Conservation (phyloP, 176 grass and related monocot species). For the Hsuehochloa calcarea region DNA sequence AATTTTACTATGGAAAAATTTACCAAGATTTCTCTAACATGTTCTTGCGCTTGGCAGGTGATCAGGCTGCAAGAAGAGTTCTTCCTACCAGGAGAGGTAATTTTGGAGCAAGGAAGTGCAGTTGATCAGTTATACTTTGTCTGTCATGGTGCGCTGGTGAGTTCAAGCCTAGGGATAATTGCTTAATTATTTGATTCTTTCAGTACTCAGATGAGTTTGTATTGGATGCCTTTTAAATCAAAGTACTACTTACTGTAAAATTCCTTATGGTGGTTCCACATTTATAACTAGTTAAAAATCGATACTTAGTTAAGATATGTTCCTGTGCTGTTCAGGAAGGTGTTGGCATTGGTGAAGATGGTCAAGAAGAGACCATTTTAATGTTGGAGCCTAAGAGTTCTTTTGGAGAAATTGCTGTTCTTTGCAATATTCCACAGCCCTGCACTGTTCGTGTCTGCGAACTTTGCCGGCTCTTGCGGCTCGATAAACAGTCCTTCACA, state of each 20-base stretch:
- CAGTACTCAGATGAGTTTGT: background rate
- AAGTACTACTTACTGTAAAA: background rate
- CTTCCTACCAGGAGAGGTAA: slow-evolving; percentile 87
- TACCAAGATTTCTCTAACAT: background rate
- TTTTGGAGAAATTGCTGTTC: slow-evolving; percentile 84
- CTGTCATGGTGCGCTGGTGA: slow-evolving; percentile 76
- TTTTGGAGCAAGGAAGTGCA: slow-evolving; percentile 86
- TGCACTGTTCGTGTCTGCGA: slow-evolving; percentile 78
- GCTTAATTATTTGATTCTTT: background rate
- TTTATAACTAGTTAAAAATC: background rate
- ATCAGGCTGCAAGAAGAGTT: slow-evolving; percentile 93
- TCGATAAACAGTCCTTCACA: slow-evolving; percentile 83
- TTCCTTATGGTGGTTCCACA: background rate
- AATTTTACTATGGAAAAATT: background rate
- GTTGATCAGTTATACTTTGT: slow-evolving; percentile 97
- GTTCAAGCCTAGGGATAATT: slow-evolving; percentile 10
- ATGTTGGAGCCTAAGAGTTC: slow-evolving; percentile 57
- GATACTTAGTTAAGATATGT: background rate
- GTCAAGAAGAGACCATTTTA: slow-evolving; percentile 65
- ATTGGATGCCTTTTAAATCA: background rate
- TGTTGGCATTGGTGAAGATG: slow-evolving; percentile 70
- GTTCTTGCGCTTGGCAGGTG: slow-evolving; percentile 47
- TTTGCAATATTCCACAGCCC: slow-evolving; percentile 91
- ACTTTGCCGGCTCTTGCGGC: slow-evolving; percentile 70
- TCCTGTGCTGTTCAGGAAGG: slow-evolving; percentile 52